These are phyloP conservation scores for Globisporangium okanoganense DNA, from an alignment of 352 stramenopile genomes.

Conservation along the genomic window DNA sequence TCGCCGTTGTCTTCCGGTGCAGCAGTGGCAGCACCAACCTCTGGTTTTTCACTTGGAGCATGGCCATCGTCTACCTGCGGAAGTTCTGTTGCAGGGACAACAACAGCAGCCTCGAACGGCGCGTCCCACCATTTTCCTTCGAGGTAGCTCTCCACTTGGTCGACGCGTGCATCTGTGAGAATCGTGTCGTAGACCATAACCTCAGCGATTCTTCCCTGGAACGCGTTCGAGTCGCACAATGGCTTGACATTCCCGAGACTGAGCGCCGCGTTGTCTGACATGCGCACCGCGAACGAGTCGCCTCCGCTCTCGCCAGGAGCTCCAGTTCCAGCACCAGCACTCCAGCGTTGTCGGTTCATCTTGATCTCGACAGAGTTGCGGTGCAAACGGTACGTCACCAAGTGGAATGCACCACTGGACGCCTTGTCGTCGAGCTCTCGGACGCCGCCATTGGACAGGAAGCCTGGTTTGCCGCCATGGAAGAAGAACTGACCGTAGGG, in stretches of 20 bases:
- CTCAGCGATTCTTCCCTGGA: conserved; percentile 53
- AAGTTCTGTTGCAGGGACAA: neutral
- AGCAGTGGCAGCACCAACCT: neutral
- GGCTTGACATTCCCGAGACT: conserved; percentile 54
- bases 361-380: conserved; percentile 43
- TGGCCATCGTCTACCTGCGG: neutral
- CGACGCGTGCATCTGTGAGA: conserved; percentile 29
- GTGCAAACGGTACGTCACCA: conserved; percentile 49
- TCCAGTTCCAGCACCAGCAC: neutral
- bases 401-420: conserved; percentile 22
- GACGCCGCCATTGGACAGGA: conserved; percentile 46
- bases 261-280: conserved; percentile 45
- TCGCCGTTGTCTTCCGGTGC: neutral
- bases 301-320: conserved; percentile 5
- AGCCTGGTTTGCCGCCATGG: conserved; percentile 48
- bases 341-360: conserved; percentile 28
- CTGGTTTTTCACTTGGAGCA: neutral
- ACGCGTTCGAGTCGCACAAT: conserved; percentile 52
- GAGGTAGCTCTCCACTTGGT: conserved; percentile 40
- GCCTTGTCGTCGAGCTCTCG: conserved; percentile 24
- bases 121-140: conserved; percentile 42
- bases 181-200: conserved; percentile 46
- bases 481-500: conserved; percentile 68
- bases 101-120: conserved; percentile 13
- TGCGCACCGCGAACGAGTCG: conserved; percentile 21